Base-by-base conservation (phyloP, 1,284 basidiomycete genomes). In the Phylloboletellus chloephorus region DNA sequence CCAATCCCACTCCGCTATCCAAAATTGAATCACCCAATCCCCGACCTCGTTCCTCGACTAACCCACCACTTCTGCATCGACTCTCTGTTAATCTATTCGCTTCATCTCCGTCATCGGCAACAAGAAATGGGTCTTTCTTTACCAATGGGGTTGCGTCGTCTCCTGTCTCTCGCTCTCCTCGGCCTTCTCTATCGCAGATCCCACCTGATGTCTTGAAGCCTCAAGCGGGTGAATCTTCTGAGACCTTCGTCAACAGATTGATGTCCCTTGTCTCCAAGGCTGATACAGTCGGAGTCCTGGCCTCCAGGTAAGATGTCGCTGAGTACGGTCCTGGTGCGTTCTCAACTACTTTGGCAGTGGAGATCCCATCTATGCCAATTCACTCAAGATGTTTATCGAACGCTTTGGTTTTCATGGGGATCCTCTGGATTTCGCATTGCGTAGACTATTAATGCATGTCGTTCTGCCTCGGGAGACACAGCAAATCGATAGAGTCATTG, bases 401-500 rank as follows among this genome's bases (percentile, higher is more conserved):
- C 75, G 76, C 30, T 98, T 98, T 62, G 76, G 86, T 52, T 97
- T 98, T 59, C 65, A 67, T 11, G 73, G 78, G 35, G 83, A 89
- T 52, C 86, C 96, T 9, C 73, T 98, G 31, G 96, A 99, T 59
- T 82, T 98, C 29, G 90, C 96, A 5, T 66, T 99, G 33, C 85
- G 96, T 23, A 84, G 83, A 55, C 64, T 99, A 41, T 74, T 99
- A 25, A 92, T 98, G 87, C 81, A 92, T 52, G 79, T 96, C 34
- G 82, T 86, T 37, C 73, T 99, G 35, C 95, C 95, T 3, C 77
- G 83, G 47, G 95, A 98, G 69, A 98, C 95, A 0, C 96, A 98
- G 61, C 95, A 98, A 65, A 98, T 99, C 47, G 96, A 98, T 64
- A 78, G 95, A 38, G 89, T 98, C 37, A 91, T 99, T 60, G 93